Conservation (phyloP, 257 asterid species). For the Echites panduratus region DNA sequence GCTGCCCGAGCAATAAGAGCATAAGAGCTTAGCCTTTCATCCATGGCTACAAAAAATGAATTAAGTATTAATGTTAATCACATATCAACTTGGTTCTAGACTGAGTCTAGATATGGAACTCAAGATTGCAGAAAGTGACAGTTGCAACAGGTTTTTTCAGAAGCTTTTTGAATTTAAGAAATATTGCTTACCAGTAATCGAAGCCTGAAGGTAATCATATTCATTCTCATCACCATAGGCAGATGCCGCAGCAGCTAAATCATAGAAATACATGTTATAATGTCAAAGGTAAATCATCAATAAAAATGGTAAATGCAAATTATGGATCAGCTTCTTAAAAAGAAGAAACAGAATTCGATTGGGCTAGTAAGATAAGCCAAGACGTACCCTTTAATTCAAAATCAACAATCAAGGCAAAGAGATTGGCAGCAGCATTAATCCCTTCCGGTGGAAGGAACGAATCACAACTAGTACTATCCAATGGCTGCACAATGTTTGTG, state of each 20-base stretch:
- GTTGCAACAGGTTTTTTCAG: neutral
- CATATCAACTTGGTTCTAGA: neutral
- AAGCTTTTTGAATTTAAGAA: constrained; percentile 10
- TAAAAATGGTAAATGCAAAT: constrained; percentile 5
- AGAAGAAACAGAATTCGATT: neutral
- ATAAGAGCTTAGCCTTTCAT: constrained; percentile 90
- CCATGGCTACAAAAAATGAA: constrained; percentile 72
- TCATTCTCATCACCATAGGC: constrained; percentile 67
- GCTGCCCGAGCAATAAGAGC: constrained; percentile 98
- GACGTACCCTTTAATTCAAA: constrained; percentile 70
- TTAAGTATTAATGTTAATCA: constrained; percentile 19
- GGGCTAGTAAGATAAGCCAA: constrained; percentile 20
- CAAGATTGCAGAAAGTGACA: neutral
- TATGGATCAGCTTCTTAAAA: neutral
- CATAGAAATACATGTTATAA: constrained; percentile 21
- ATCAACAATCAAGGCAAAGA: constrained; percentile 75
- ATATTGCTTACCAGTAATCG: constrained; percentile 54
- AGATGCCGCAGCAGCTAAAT: constrained; percentile 76
- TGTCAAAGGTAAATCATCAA: constrained; percentile 16
- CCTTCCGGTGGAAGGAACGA: constrained; percentile 72
- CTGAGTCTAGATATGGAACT: neutral
- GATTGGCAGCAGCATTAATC: constrained; percentile 69
- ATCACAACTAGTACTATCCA: constrained; percentile 46
- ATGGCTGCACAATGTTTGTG: constrained; percentile 46
- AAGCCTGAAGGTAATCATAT: constrained; percentile 62